Evolutionary conservation across 768 basidiomycete species (phyloP).

Genomic region (Auricularia sp.): DNA sequence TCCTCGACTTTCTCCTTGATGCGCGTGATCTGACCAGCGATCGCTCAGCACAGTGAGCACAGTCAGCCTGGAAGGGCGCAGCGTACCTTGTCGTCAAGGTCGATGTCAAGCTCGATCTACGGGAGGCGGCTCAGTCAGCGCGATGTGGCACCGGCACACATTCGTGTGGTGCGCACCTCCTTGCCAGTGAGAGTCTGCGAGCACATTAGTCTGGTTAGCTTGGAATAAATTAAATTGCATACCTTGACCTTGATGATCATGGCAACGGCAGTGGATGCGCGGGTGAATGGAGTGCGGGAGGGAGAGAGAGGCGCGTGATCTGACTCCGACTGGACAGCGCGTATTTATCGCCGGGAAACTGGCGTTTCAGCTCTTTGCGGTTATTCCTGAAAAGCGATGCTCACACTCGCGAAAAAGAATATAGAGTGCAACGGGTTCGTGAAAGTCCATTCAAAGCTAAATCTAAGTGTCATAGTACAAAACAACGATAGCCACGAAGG

Average conservation of each 20-base stretch:
- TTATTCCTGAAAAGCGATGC: not conserved
- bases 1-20: slow-evolving; percentile 99
- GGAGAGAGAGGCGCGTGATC: not conserved
- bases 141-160: not conserved
- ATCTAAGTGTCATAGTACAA: not conserved
- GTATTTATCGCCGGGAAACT: no score
- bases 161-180: slow-evolving; percentile 50
- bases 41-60: slow-evolving; percentile 7
- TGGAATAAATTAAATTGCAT: slow-evolving; percentile 11
- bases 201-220: not conserved
- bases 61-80: not conserved
- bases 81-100: slow-evolving; percentile 73
- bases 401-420: not conserved
- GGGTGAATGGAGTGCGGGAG: not conserved
- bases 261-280: not conserved
- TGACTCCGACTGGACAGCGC: not conserved
- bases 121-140: not conserved
- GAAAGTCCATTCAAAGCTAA: not conserved
- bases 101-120: slow-evolving; percentile 92
- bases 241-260: slow-evolving; percentile 94
- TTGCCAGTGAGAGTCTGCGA: slow-evolving; percentile 89
- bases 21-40: slow-evolving; percentile 56
- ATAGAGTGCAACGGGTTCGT: not conserved
- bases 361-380: not conserved
- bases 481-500: not conserved